Conservation (phyloP, 2,329 filamentous ascomycete species). For the Venturia pyrina region DNA sequence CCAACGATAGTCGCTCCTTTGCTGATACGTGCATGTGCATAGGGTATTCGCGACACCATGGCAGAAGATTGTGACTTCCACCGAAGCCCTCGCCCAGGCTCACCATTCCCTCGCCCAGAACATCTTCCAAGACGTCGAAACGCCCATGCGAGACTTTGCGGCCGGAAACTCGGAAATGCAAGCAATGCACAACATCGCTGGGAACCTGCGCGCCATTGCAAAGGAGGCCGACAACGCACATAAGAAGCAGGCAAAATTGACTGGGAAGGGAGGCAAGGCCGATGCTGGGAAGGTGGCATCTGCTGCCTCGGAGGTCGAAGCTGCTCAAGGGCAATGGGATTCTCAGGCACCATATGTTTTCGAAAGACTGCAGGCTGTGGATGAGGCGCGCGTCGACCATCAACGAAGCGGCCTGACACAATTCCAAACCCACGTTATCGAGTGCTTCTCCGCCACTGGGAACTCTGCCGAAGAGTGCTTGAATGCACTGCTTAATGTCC, state of each 20-base stretch:
- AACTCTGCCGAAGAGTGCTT: constrained; percentile 69
- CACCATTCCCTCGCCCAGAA: constrained; percentile 72
- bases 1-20: constrained; percentile 9
- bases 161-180: constrained; percentile 64
- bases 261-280: constrained; percentile 65
- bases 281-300: constrained; percentile 68
- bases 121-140: constrained; percentile 83
- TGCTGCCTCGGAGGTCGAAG: constrained; percentile 63
- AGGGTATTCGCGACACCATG: constrained; percentile 88
- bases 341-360: constrained; percentile 92
- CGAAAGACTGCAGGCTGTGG: constrained; percentile 80
- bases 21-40: constrained; percentile 16
- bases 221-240: constrained; percentile 78
- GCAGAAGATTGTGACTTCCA: constrained; percentile 73
- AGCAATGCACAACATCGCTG: constrained; percentile 70
- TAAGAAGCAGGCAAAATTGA: constrained; percentile 76
- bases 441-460: constrained; percentile 69
- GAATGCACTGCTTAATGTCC: constrained; percentile 73
- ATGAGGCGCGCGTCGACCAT: constrained; percentile 82
- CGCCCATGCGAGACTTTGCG: constrained; percentile 67
- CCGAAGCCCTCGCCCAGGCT: constrained; percentile 70
- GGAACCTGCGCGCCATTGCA: constrained; percentile 69
- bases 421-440: constrained; percentile 83
- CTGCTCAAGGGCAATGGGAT: constrained; percentile 78
- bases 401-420: constrained; percentile 86